Conservation (phyloP, 1,284 basidiomycete genomes). For the Ganoderma meredithae region DNA sequence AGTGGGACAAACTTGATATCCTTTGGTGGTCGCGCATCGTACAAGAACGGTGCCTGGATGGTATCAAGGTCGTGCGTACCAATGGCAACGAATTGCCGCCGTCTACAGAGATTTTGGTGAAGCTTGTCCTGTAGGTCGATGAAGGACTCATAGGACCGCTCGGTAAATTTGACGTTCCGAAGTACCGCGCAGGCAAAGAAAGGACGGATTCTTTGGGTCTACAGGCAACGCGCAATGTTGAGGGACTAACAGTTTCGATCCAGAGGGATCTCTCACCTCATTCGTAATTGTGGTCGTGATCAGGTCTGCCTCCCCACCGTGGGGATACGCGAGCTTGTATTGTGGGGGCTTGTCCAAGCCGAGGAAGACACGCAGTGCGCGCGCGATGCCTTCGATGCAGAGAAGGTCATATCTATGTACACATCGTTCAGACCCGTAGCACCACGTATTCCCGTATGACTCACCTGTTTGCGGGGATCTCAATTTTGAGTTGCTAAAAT, state of each 20-base stretch:
- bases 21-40: slow-evolving; percentile 89
- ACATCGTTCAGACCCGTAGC: slow-evolving; percentile 9
- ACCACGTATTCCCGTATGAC: slow-evolving; percentile 23
- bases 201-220: slow-evolving; percentile 88
- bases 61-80: slow-evolving; percentile 98
- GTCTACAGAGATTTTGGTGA: slow-evolving; percentile 94
- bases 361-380: slow-evolving; percentile 89
- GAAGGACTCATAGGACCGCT: slow-evolving; percentile 93
- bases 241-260: neutral
- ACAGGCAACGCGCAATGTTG: slow-evolving; percentile 15
- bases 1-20: slow-evolving; percentile 92
- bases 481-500: slow-evolving; percentile 93
- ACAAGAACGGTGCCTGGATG: slow-evolving; percentile 87
- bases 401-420: slow-evolving; percentile 90
- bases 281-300: slow-evolving; percentile 74
- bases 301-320: slow-evolving; percentile 68
- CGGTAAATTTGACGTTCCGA: slow-evolving; percentile 90
- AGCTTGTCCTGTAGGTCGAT: slow-evolving; percentile 99
- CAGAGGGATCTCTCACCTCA: slow-evolving; percentile 62
- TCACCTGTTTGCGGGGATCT: slow-evolving; percentile 94
- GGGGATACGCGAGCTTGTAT: slow-evolving; percentile 77
- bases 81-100: slow-evolving; percentile 93
- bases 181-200: slow-evolving; percentile 93
- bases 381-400: slow-evolving; percentile 95
- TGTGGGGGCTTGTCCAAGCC: slow-evolving; percentile 73